Evolutionary conservation across 345 rosid species (phyloP), one percentile per base, ranked within the genome.

Genomic region (Citrus sp.): DNA sequence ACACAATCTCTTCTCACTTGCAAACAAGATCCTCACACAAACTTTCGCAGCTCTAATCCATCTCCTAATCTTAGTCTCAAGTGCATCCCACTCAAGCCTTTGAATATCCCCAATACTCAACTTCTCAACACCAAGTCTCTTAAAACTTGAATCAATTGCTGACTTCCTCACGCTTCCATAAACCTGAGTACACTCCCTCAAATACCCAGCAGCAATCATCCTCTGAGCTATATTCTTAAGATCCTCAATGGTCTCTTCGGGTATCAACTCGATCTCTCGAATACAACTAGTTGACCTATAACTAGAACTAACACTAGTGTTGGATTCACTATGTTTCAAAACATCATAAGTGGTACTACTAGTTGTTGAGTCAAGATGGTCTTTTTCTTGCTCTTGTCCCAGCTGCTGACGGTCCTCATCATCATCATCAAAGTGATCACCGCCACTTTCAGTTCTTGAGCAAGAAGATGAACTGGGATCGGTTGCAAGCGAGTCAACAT

Each of bases 101-200:
- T 95, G 99, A 28, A 95, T 86, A 76, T 95, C 99, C 5, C 99
- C 98, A 82, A 95, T 92, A 82, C 98, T 92, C 56, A 95, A 74
- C 70, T 88, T 93, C 92, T 95, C 99, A 78, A 95, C 86, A 61
- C 98, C 95, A 63, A 95, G 85, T 55, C 83, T 78, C 56, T 89
- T 84, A 80, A 92, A 91, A 63, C 90, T 90, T 51, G 89, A 85
- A 78, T 93, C 99, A 13, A 95, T 87, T 59, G 92, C 89, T n/a
- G 97, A 91, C 76, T 93, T 95, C 65, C 99, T 87, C 2, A 89
- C 94, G 72, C 97, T 92, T 0, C 97, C 99, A 78, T 93, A 95
- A 5, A 90, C 99, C 76, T 95, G 99, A 49, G 93, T 91, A 63
- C 99, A 95, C 80, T 93, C 98, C 1, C 98, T 87, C 81, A 91